Percentiles rank a stretch among this genome's conserved stretches.
Conservation (phyloP, 2,329 filamentous ascomycete genomes). For the Chrysoporthe puriensis region DNA sequence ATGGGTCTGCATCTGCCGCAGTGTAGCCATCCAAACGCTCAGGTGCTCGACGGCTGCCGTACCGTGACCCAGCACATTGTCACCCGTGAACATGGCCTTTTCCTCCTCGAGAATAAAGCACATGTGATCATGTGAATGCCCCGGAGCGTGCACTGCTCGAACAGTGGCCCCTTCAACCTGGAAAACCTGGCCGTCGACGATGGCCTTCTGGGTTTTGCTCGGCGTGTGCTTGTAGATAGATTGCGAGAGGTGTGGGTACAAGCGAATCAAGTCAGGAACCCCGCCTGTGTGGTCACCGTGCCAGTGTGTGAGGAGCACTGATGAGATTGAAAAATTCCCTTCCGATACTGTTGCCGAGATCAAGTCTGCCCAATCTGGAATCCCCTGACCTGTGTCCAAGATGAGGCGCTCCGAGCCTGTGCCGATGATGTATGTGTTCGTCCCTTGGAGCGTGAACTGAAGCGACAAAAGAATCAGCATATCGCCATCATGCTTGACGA, state of each 20-base stretch:
- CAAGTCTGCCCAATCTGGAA: constrained; percentile 57
- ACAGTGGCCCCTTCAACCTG: constrained; percentile 65
- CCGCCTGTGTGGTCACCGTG: constrained; percentile 74
- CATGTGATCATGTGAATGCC: constrained; percentile 85
- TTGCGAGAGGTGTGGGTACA: constrained; percentile 44
- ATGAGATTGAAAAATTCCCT: constrained; percentile 40
- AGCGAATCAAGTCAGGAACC: constrained; percentile 58
- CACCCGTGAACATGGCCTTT: constrained; percentile 83
- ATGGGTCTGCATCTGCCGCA: constrained; percentile 31
- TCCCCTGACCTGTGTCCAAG: constrained; percentile 74
- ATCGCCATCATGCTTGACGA: too few relatives aligned
- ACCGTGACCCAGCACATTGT: constrained; percentile 86
- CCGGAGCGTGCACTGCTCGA: constrained; percentile 61
- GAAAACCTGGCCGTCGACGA: constrained; percentile 58
- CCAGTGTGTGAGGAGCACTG: constrained; percentile 72
- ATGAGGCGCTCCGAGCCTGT: constrained; percentile 64
- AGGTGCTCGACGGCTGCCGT: constrained; percentile 86
- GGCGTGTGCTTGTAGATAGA: constrained; percentile 42
- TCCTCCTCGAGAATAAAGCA: constrained; percentile 77
- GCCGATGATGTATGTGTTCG: constrained; percentile 79
- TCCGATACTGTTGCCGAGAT: constrained; percentile 39
- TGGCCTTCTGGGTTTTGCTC: constrained; percentile 35
- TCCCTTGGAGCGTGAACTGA: constrained; percentile 61
- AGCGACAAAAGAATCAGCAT: constrained; percentile 9
- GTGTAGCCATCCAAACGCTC: constrained; percentile 46